Evolutionary conservation across 1,139 yeast genomes (phyloP), one percentile per base, ranked within the genome.

Genomic region (Lodderomyces parapsilosis): DNA sequence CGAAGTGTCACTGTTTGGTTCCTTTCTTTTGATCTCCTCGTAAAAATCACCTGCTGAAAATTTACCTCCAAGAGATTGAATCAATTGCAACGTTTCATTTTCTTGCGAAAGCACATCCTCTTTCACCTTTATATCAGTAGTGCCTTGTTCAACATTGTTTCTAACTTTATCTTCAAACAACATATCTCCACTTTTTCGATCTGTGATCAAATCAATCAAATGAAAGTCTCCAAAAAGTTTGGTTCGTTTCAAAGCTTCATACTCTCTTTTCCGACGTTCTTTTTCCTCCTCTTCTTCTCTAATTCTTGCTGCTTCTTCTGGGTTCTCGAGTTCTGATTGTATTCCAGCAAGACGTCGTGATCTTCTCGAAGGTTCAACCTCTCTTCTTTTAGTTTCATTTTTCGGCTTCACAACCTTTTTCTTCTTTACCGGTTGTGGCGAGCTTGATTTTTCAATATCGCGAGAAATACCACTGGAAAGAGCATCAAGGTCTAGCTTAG

Each of bases 1-100:
- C 23, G 66, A 68, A 45, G 69, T 60, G 47, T 76, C 68, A 43
- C 63, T 54, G 37, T 61, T 58, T 2, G 54, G 44, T 13, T 15
- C 37, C 4, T 55, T 51, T 13, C 66, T 54, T 43, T 75, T 61
- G 47, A 75, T 59, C 47, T 70, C 51, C 44, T 83, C 86, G 53
- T 81, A 88, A 58, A 84, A 85, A 58, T 89, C 96, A 1, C 95
- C 96, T 43, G 86, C 80, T 0, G 93, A 84, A 45, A 85, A 77
- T 37, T 78, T 76, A 42, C 74, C 74, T 1, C 85, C 79, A 39
- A 70, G 60, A 40, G 64, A 69, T 47, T 66, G 63, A 40, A 78
- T 69, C 40, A 71, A 64, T 36, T 62, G 66, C 44, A 71, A 60
- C 11, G 71, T 70, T 47, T 62, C 59, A 36, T 64, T 60, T 44